Base-by-base conservation (phyloP, 2,329 filamentous ascomycete genomes). In the Moelleriella libera region DNA sequence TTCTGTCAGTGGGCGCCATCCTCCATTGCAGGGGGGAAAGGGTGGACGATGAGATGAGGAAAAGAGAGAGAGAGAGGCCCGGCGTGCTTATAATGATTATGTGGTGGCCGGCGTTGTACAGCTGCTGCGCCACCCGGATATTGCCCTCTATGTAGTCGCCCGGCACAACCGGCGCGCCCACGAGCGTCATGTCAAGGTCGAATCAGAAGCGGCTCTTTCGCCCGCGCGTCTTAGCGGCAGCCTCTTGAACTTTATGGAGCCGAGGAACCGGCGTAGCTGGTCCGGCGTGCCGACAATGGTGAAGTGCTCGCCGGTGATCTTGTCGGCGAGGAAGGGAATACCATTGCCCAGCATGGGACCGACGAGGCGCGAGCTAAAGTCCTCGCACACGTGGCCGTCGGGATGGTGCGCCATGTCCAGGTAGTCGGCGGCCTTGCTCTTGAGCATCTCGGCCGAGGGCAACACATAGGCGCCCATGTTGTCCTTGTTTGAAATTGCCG, bases 111-210 rank as follows among this genome's bases (percentile, higher is more conserved):
- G 58, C 57, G n/a, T 55, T 51, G 47, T 55, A 53, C 28, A 60
- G 51, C 48, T 60, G 55, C 51, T 59, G 56, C 14, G 59, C 54
- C 4, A 60, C 49, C 32, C 52, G 49, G 44, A 60, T 59, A 47
- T 60, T 60, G 50, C 52, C 55, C 41, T 53, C 51, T 30, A 60
- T 59, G 51, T 60, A 60, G 49, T 60, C 55, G 14, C 58, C 57
- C 4, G 55, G 21, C 10, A 60, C 49, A 7, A 41, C 48, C 11
- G 58, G 58, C 8, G 54, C 55, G 45, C 59, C 59, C 31, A 61
- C 57, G 2, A 62, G 51, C 2, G 59, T 62, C 47, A 55, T 54
- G 49, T 62, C 59, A 11, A 61, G 51, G 49, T 62, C 40, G 40
- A 41, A 41, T 2, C 40, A 41, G 40, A 41, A 41, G 9, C 40